These are phyloP conservation scores for Drosera spatulata DNA, from an alignment of 179 eudicot genomes.

Conservation along the genomic window DNA sequence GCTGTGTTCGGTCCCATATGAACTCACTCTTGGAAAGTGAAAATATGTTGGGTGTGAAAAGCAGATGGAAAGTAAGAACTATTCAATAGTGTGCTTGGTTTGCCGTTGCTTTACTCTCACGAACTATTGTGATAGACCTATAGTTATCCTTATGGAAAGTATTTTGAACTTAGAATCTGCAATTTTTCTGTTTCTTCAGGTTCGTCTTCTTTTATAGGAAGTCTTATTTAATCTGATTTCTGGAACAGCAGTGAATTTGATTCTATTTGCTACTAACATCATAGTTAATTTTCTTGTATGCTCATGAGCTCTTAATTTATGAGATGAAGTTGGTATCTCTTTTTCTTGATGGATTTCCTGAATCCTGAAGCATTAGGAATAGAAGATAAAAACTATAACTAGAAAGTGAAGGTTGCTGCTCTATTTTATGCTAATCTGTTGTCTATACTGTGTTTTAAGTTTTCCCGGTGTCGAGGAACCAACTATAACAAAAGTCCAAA, in stretches of 20 bases:
- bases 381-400: too few relatives aligned
- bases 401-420: too few relatives aligned
- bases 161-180: neutral
- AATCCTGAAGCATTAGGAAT: too few relatives aligned
- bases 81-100: neutral
- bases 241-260: neutral
- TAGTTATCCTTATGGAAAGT: neutral
- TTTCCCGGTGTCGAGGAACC: neutral
- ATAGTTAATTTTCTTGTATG: too few relatives aligned
- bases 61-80: slow-evolving; percentile 48
- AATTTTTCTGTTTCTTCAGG: slow-evolving; percentile 68
- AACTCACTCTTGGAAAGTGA: slow-evolving; percentile 36
- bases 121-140: neutral
- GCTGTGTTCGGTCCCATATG: slow-evolving; percentile 69
- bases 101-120: neutral
- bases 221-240: neutral
- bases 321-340: too few relatives aligned
- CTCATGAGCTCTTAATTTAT: too few relatives aligned
- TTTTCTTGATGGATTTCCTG: too few relatives aligned
- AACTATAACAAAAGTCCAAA: too few relatives aligned
- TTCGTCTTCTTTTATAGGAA: slow-evolving; percentile 14
- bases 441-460: too few relatives aligned
- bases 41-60: slow-evolving; percentile 23
- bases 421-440: too few relatives aligned
- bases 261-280: neutral